Evolutionary conservation across 1,139 yeast genomes (phyloP).

Genomic region (Saccharomycopsis hybrid): DNA sequence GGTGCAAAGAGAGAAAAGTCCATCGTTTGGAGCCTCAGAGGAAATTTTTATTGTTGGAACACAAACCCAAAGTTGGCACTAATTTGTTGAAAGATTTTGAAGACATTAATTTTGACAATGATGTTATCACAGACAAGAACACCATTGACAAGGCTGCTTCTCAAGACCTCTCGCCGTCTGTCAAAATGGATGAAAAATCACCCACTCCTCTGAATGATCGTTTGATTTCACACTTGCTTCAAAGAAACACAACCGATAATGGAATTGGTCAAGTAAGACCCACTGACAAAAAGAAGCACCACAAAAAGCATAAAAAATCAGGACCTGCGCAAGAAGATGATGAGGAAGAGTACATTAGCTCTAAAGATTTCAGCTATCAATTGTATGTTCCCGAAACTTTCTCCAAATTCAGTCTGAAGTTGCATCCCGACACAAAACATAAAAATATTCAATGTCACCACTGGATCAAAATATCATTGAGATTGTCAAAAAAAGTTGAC

Average conservation of each 20-base stretch:
- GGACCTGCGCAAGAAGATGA: conserved; percentile 28
- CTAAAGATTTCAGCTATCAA: conserved; percentile 75
- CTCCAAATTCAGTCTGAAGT: conserved; percentile 36
- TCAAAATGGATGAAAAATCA: no score
- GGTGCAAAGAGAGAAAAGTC: conserved; percentile 75
- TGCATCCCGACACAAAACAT: conserved; percentile 81
- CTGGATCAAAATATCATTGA: conserved; percentile 83
- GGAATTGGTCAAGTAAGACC: background rate
- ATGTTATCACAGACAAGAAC: conserved; percentile 15
- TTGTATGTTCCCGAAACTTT: conserved; percentile 67
- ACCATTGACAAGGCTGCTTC: no score
- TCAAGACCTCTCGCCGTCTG: no score
- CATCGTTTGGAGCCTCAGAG: conserved; percentile 88
- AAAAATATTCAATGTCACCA: conserved; percentile 79
- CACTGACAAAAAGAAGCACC: background rate
- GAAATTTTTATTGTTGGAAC: conserved; percentile 74
- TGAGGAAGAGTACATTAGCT: conserved; percentile 32
- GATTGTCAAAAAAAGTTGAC: conserved; percentile 60
- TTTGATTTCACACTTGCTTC: background rate
- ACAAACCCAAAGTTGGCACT: conserved; percentile 53
- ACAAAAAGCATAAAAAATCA: conserved; percentile 1
- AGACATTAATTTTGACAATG: conserved; percentile 27
- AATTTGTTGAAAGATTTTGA: conserved; percentile 35
- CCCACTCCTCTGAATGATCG: no score
- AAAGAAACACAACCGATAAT: background rate